Percentiles rank a stretch among this genome's conserved stretches.
These are phyloP conservation scores for Neonectria magnoliae DNA, from an alignment of 2,329 filamentous ascomycete species.

Conservation along the genomic window DNA sequence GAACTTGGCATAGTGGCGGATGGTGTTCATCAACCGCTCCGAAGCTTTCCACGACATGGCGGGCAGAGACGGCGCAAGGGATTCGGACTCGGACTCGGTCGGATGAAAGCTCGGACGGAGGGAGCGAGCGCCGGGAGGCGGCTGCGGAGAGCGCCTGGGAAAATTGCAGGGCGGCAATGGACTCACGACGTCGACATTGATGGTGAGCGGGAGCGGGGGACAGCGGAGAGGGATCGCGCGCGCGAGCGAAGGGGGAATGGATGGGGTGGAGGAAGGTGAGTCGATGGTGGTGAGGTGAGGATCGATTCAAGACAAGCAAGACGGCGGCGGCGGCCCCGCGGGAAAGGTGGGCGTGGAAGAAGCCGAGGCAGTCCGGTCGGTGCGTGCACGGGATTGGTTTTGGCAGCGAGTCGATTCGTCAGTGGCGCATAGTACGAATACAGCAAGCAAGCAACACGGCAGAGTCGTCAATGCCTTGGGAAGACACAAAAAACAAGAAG, in stretches of 20 bases:
- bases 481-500: slow-evolving; percentile 21
- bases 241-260: slow-evolving; percentile 21
- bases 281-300: slow-evolving; percentile 24
- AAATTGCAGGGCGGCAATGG: slow-evolving; percentile 30
- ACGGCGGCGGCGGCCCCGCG: slow-evolving; percentile 36
- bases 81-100: slow-evolving; percentile 36
- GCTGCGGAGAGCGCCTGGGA: slow-evolving; percentile 36
- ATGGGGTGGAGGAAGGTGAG: slow-evolving; percentile 24
- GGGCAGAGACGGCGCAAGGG: slow-evolving; percentile 32
- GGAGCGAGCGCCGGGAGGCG: slow-evolving; percentile 36
- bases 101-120: slow-evolving; percentile 40
- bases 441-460: not conserved
- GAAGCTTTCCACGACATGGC: slow-evolving; percentile 94
- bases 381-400: slow-evolving; percentile 19
- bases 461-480: slow-evolving; percentile 3
- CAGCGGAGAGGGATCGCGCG: slow-evolving; percentile 10
- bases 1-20: slow-evolving; percentile 96
- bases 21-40: slow-evolving; percentile 93
- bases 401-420: slow-evolving; percentile 18
- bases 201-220: slow-evolving; percentile 12
- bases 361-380: slow-evolving; percentile 41
- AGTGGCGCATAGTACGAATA: slow-evolving; percentile 12
- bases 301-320: slow-evolving; percentile 7
- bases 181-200: slow-evolving; percentile 46
- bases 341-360: slow-evolving; percentile 33